Conservation (phyloP, 768 basidiomycete species). For the Panus rudis region DNA sequence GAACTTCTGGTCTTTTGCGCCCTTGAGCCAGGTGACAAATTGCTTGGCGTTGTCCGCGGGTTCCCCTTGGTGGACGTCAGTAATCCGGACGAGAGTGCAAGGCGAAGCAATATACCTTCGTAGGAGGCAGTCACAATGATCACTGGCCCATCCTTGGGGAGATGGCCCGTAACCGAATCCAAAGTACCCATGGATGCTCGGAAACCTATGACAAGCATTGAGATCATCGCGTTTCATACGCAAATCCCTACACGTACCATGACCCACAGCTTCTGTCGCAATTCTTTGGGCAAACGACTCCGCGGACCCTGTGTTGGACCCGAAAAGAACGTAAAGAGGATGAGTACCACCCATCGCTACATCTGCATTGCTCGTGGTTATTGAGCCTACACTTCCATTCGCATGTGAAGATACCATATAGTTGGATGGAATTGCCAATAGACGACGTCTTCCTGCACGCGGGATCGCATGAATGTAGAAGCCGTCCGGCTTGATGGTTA, state of each 20-base stretch:
- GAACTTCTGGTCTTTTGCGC: constrained; percentile 23
- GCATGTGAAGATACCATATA: neutral
- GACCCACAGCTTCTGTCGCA: constrained; percentile 28
- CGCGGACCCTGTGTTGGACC: constrained; percentile 42
- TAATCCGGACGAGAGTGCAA: too few relatives aligned
- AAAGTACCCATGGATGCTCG: constrained; percentile 31
- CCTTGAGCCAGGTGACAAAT: constrained; percentile 36
- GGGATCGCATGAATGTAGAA: constrained; percentile 32
- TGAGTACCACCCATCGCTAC: constrained; percentile 7
- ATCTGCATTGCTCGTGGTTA: neutral
- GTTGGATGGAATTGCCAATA: constrained; percentile 20
- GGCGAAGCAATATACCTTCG: too few relatives aligned
- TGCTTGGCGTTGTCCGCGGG: constrained; percentile 43
- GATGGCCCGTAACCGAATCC: constrained; percentile 30
- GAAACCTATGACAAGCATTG: constrained; percentile 28
- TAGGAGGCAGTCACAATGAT: constrained; percentile 41
- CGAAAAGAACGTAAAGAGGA: constrained; percentile 33
- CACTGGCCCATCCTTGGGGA: constrained; percentile 38
- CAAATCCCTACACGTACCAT: constrained; percentile 34
- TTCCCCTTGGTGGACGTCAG: constrained; percentile 43
- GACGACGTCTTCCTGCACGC: neutral
- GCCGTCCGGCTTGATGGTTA: constrained; percentile 41
- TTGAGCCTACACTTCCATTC: neutral
- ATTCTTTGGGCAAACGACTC: constrained; percentile 42
- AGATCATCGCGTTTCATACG: too few relatives aligned